Evolutionary conservation across 108 stramenopile genomes (phyloP), one percentile per base, ranked within the genome.

Genomic region (Pseudonitzschia multistriata): DNA sequence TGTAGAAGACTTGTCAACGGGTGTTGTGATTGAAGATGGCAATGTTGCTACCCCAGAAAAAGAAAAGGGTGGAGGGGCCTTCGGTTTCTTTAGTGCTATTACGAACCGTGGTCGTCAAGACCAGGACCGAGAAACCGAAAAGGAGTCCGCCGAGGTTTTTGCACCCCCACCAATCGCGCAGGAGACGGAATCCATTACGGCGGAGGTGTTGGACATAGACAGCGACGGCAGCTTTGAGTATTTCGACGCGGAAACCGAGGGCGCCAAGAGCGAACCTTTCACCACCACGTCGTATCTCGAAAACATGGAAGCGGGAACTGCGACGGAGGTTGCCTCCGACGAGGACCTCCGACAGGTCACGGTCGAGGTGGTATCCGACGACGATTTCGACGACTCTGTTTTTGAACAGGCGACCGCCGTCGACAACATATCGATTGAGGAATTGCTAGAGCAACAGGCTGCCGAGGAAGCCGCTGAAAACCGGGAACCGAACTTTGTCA

Each of bases 311-410:
- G 45, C 37, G 24, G n/a, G 10, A 17, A 21, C 19, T 2, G 25
- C 35, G 2, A 75, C 78, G 7, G 59, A 62, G 22, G 49, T 66
- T 74, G 30, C 31, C 27, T 2, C 22, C 39, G 29, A 45, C 42
- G 74, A 75, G 17, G 36, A 34, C 15, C 56, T 75, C 19, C 64
- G 73, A 47, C 47, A 55, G 36, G 73, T 74, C n/a, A 66, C 66
- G 7, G 87, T 83, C 11, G 90, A 91, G 69, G 59, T 91, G 42
- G 77, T 88, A 10, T 69, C 85, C 14, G 87, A 91, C 60, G 78
- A 79, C 42, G 90, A 88, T 36, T 86, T 86, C 63, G 57, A 59
- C 35, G 84, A 83, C 15, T 78, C 72, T 21, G 85, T 83, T 19
- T 75, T 85, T 49, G 81, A 81, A 54, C 57, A 65, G 64, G 80